Evolutionary conservation across 2,329 filamentous ascomycete species (phyloP).

Genomic region (Monascus ruber): DNA sequence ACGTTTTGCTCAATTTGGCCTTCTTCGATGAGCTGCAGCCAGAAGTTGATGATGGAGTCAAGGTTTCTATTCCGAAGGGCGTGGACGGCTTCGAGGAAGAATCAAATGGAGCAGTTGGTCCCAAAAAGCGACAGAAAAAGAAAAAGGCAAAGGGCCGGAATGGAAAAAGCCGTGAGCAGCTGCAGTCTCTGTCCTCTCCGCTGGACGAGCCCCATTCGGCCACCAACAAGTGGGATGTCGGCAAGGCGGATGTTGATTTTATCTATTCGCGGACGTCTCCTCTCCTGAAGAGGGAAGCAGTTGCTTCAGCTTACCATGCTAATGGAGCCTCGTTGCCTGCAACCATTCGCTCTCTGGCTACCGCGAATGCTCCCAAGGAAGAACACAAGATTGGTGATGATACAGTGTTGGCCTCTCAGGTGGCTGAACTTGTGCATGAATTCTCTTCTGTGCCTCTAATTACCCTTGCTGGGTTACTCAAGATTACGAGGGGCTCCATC

Average conservation of each 20-base stretch:
- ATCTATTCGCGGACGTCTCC: slow-evolving; percentile 42
- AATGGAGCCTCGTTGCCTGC: slow-evolving; percentile 44
- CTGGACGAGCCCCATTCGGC: slow-evolving; percentile 2
- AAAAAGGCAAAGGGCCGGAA: slow-evolving; percentile 25
- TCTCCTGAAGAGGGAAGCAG: slow-evolving; percentile 33
- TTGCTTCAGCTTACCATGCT: slow-evolving; percentile 49
- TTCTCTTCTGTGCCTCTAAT: slow-evolving; percentile 42
- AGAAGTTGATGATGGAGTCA: slow-evolving; percentile 32
- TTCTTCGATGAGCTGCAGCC: slow-evolving; percentile 60
- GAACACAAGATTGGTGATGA: slow-evolving; percentile 28
- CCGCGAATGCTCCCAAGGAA: slow-evolving; percentile 33
- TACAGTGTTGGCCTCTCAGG: slow-evolving; percentile 35
- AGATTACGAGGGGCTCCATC: slow-evolving; percentile 46
- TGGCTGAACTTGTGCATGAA: slow-evolving; percentile 42
- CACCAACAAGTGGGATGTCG: slow-evolving; percentile 48
- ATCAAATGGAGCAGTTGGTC: slow-evolving; percentile 32
- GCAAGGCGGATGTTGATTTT: slow-evolving; percentile 48
- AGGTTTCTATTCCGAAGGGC: slow-evolving; percentile 48
- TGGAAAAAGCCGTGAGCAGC: slow-evolving; percentile 12
- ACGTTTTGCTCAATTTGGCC: slow-evolving; percentile 68
- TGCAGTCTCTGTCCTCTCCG: slow-evolving; percentile 7
- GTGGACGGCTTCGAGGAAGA: slow-evolving; percentile 69
- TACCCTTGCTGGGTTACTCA: slow-evolving; percentile 43
- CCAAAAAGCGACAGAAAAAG: slow-evolving; percentile 34
- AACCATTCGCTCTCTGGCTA: slow-evolving; percentile 46